These are phyloP conservation scores for Lasiodiplodia gonubiensis DNA, from an alignment of 2,329 filamentous ascomycete species.

Conservation along the genomic window DNA sequence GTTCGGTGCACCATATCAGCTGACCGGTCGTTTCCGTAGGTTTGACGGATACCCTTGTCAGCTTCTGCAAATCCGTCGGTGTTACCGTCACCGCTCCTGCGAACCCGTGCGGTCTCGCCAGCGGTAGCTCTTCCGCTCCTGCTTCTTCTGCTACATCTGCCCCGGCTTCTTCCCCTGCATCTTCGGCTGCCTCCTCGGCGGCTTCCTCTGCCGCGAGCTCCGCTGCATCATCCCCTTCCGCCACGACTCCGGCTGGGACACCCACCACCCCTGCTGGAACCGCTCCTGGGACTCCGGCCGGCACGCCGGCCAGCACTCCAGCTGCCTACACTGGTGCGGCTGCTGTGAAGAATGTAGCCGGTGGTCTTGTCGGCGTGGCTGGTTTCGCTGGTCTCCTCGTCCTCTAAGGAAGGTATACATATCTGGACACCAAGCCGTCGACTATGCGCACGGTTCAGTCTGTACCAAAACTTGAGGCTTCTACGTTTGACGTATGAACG, in stretches of 20 bases:
- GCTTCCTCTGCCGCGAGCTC: neutral
- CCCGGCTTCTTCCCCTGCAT: neutral
- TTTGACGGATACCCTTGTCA: slow-evolving; percentile 11
- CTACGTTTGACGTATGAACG: neutral
- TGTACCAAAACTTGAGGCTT: neutral
- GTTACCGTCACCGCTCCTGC: slow-evolving; percentile 14
- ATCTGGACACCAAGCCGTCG: neutral
- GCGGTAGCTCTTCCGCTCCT: slow-evolving; percentile 10
- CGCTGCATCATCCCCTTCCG: neutral
- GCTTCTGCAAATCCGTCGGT: slow-evolving; percentile 23
- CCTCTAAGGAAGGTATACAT: neutral
- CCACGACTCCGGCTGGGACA: neutral
- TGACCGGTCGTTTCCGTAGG: neutral
- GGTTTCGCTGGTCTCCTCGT: slow-evolving; percentile 33
- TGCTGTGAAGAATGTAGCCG: slow-evolving; percentile 32
- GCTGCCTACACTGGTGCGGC: slow-evolving; percentile 41
- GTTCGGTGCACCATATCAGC: neutral
- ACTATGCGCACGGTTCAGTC: neutral
- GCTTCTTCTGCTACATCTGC: neutral
- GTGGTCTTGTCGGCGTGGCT: slow-evolving; percentile 38
- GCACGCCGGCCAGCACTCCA: slow-evolving; percentile 29
- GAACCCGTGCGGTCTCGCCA: slow-evolving; percentile 21
- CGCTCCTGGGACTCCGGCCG: slow-evolving; percentile 23
- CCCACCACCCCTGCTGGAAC: neutral
- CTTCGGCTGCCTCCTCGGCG: neutral